A percentile compares a stretch with the other conserved stretches of the same genome.
phyloP scores from a whole-genome alignment of 192 early-diverging fungal species.

The Backusella circina region DNA sequence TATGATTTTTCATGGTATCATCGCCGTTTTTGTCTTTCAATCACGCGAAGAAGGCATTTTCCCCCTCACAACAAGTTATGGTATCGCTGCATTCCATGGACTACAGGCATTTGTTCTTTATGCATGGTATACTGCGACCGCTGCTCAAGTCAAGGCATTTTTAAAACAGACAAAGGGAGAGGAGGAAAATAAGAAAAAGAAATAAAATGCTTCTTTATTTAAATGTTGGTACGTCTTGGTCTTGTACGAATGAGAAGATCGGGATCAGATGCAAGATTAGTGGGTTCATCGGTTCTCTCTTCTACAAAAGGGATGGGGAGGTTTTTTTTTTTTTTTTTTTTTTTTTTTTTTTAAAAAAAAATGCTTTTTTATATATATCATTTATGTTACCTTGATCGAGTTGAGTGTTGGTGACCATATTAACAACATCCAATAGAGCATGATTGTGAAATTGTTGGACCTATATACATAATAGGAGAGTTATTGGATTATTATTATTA shows the following conservation, averaged over 20 bases:
- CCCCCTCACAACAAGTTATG: neutral
- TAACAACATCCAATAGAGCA: too few species aligned
- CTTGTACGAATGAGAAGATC: neutral
- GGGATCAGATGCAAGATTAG: neutral
- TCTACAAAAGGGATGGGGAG: neutral
- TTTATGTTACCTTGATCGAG: too few species aligned
- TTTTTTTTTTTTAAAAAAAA: neutral
- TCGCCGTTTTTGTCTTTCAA: neutral
- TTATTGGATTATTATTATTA: too few species aligned
- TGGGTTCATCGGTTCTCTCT: neutral
- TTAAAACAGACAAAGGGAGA: neutral
- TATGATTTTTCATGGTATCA: slow-evolving; percentile 6
- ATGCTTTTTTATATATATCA: too few species aligned
- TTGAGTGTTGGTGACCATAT: too few species aligned
- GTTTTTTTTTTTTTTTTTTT: neutral
- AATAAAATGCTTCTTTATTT: neutral
- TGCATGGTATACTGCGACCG: neutral
- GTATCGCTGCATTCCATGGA: neutral
- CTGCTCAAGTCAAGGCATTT: slow-evolving; percentile 5
- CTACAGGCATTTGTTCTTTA: slow-evolving; percentile 3
- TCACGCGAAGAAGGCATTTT: neutral
- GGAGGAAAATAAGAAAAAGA: neutral
- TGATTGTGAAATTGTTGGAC: too few species aligned
- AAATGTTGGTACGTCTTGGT: neutral
- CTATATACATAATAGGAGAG: too few species aligned